Conservation (phyloP, 257 asterid genomes). For the Thymus quinquecostatus region DNA sequence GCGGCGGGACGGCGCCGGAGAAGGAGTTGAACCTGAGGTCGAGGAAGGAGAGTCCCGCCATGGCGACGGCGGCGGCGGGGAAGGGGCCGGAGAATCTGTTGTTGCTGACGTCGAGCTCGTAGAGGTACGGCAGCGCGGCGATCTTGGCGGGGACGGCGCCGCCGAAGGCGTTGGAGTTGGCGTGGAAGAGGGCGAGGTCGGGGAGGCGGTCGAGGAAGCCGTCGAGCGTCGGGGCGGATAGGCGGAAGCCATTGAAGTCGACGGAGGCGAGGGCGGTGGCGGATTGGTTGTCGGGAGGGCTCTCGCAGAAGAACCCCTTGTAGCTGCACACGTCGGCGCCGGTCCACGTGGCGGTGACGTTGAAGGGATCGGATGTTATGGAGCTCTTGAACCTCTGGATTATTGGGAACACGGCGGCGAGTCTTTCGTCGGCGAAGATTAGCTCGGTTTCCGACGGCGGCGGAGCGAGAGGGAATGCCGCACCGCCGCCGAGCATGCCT, state of each 20-base stretch:
- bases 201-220: conserved; percentile 78
- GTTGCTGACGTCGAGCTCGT: conserved; percentile 83
- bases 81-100: conserved; percentile 67
- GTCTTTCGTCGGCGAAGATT: conserved; percentile 61
- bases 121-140: conserved; percentile 55
- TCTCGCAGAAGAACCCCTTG: conserved; percentile 70
- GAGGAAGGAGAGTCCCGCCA: conserved; percentile 53
- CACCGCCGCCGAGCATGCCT: background rate
- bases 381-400: conserved; percentile 65
- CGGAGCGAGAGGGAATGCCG: conserved; percentile 24
- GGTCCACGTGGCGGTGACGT: conserved; percentile 63
- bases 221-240: conserved; percentile 57
- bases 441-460: conserved; percentile 13
- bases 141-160: conserved; percentile 53
- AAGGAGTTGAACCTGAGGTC: conserved; percentile 73
- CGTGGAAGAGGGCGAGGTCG: conserved; percentile 81
- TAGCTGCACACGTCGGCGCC: conserved; percentile 69
- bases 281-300: conserved; percentile 75
- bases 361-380: conserved; percentile 67
- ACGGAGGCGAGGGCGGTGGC: conserved; percentile 76
- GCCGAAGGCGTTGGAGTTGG: conserved; percentile 67
- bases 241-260: conserved; percentile 78
- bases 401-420: conserved; percentile 62
- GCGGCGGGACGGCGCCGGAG: conserved; percentile 65
- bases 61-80: conserved; percentile 51